Base-by-base conservation (phyloP, 495 filamentous ascomycete genomes). In the Trichoderma gamsii region DNA sequence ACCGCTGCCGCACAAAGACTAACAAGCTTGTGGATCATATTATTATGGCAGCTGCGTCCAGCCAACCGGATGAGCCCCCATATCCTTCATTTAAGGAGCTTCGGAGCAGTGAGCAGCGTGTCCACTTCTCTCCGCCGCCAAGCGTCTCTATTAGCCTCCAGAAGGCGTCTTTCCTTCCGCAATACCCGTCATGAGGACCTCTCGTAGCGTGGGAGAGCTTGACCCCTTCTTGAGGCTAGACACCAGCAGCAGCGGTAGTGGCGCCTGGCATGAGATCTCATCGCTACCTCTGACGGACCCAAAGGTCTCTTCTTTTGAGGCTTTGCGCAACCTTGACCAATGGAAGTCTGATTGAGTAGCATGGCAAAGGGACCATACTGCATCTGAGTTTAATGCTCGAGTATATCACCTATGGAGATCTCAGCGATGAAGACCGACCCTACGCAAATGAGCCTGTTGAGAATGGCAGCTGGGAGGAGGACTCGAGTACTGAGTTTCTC, bases 141-240 rank as follows among this genome's bases (percentile, higher is more conserved):
- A 72, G 64, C 72, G 70, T 64, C 68, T 73, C 67, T 69, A 70
- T 43, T 73, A 69, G 72, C 64, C 67, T 41, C 66, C 72, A 21
- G 63, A 73, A 64, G 70, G 72, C 63, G 41, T 63, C 63, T 71
- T 73, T 67, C 70, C 71, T 70, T 64, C 64, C n/a, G 65, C 70
- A 46, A 70, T 73, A 29, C 72, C 68, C 65, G 69, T 73, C 63
- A 73, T 73, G 71, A 63, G 41, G 29, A 66, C 38, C 63, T 3
- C 41, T 23, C 18, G 41, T 66, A 70, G 56, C 52, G 68, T 67
- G 35, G 64, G 69, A 27, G 38, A 68, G 38, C 68, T 72, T 27
- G 70, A 72, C 32, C 72, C 67, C 12, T 73, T 69, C 56, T 73
- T 69, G 65, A 12, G 65, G 32, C 41, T 32, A 43, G 59, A 25